Base-by-base conservation (phyloP, 805 yeast genomes). In the Teunomyces funiuensis region DNA sequence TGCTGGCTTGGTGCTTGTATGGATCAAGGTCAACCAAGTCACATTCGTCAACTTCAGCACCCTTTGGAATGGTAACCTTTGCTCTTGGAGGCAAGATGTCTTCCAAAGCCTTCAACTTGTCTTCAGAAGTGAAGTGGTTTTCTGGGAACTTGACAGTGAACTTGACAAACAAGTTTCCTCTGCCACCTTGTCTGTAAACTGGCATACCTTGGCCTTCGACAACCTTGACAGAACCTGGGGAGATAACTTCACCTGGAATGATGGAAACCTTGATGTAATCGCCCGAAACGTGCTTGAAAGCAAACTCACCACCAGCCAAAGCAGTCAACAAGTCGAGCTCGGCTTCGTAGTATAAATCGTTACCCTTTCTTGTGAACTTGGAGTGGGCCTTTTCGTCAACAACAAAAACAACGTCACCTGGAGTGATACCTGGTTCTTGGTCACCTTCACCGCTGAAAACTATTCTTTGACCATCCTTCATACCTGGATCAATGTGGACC, bases 161-260 rank as follows among this genome's bases (percentile, higher is more conserved):
- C 61, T 86, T 83, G 54, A 93, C 71, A 57, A 87, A 80, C 71
- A 93, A 76, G 71, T 88, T 81, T 68, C 99, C 99, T 57, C 65
- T 75, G 49, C 89, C 88, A 63, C 96, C 96, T 62, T 79, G 83
- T 69, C 93, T 82, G 69, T 76, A 83, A 51, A 91, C 73, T 52
- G 99, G 99, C 99, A 93, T 93, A 82, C 99, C 99, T 69, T 91
- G 90, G 57, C 83, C 88, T 54, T 85, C 88, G 49, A 93, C 71
- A 41, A 88, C 88, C 70, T 88, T 90, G 55, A 82, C 72, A 30
- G 73, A 63, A 50, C 87, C 95, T 39, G 98, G 97, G 23, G 89
- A 57, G 49, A 93, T 85, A 46, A 91, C 89, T 70, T 91, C 97
- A 63, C 98, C 98, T 41, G 97, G 93, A 39, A 85, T 70, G 48